Evolutionary conservation across 2,329 filamentous ascomycete species (phyloP), one percentile per base, ranked within the genome.

Genomic region (Hymenoscyphus scutula): DNA sequence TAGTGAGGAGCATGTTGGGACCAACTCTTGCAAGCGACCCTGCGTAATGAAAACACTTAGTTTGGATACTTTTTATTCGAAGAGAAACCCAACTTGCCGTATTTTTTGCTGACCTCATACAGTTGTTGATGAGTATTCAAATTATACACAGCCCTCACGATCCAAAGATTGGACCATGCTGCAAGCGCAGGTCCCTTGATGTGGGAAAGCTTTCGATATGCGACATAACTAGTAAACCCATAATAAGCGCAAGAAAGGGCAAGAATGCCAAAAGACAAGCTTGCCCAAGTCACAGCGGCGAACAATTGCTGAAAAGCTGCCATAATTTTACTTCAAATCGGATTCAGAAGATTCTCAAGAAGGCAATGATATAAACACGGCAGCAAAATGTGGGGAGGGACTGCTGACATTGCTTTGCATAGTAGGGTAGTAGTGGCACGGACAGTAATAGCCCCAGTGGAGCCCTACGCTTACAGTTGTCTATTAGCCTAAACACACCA

Each of bases 1-100:
- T 62, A 8, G 68, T 69, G 10, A 72, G 32, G 13, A 72, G 62
- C 17, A 66, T 56, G 61, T 72, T 70, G 0, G 70, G 70, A 8
- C 68, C 70, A 62, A 72, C 64, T 15, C 70, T 62, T 19, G 65
- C 69, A 2, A 51, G 10, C 19, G 45, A 51, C 2, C 19, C 19
- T 51, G 19, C 19, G 13, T 3, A 51, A 23, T 10, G 19, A 23
- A 11, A 23, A 51, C 6, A 13, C 23, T 51, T 27, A 51, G 8
- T 8, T 8, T 23, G 13, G 3, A 15, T 51, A 25, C 8, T 25
- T 25, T 25, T 25, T 3, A 23, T 19, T 51, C 3, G 23, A 6
- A 69, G 55, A 5, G 8, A n/a, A 23, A 23, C 3, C 41, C 19
- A 11, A 68, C 60, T 17, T 41, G 66, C 64, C 67, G 61, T 69